Evolutionary conservation across 2,329 filamentous ascomycete genomes (phyloP), one percentile per base, ranked within the genome.

Genomic region (Periconia digitata): DNA sequence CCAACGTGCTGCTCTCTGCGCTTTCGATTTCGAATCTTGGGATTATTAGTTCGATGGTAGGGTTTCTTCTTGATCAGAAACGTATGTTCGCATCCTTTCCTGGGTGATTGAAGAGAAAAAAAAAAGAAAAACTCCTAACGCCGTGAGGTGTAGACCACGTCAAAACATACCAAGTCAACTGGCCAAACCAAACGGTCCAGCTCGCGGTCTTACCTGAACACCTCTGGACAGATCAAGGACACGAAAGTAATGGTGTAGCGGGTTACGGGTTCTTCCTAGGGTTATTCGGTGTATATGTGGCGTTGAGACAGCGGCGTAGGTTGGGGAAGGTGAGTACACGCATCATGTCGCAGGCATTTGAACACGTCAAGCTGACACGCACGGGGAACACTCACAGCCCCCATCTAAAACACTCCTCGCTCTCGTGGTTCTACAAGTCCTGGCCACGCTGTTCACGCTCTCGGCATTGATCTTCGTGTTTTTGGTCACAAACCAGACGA

Each of bases 241-340:
- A 69, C 32, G 53, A 46, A 15, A 57, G 55, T 40, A 67, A 67
- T 36, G 66, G 62, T 8, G 61, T 59, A 2, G 66, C 66, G 8
- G 63, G 58, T 3, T 69, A 67, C 52, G 64, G 64, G 8, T 67
- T 67, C 48, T 63, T 69, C 35, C 40, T 67, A 12, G 64, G 64
- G 1, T 44, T 67, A 6, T 61, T 64, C 21, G 64, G 64, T 8
- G 55, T 67, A 49, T 49, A 54, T 29, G 60, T 65, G 8, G 66
- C 66, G 27, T 67, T 55, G 55, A 54, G 62, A 29, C 52, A 60
- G 39, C 49, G 55, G 18, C 51, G 46, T 18, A 21, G 43, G 17
- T 37, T 41, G 16, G 49, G 45, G 20, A 58, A 46, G 38, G 57
- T 61, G n/a, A 10, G 27, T 10, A 15, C n/a, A 48, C 42, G 46